Evolutionary conservation across 441 rosid genomes (phyloP).

Genomic region (Aleurites moluccanus): DNA sequence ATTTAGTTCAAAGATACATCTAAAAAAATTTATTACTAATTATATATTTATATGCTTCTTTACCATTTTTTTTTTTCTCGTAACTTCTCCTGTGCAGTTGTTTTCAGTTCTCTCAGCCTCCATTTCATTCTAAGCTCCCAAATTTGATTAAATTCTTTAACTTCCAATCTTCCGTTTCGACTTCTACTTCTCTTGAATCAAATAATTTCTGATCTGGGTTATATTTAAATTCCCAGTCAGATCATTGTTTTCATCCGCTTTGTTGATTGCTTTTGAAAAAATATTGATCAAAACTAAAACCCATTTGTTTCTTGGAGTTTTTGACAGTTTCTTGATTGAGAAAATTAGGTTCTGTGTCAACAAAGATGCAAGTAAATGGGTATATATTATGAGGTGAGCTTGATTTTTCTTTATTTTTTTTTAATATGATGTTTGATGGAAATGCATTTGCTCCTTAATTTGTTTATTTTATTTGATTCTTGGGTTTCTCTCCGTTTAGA

Average conservation of each 20-base stretch:
- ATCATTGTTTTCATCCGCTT: constrained; percentile 15
- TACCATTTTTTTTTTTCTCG: not conserved
- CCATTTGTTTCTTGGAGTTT: constrained; percentile 5
- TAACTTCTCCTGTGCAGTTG: constrained; percentile 17
- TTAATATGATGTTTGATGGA: not conserved
- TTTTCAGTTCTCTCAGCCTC: constrained; percentile 14
- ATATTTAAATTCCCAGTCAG: constrained; percentile 21
- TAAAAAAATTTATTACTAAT: not conserved
- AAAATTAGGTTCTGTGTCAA: constrained; percentile 19
- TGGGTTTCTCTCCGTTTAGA: constrained; percentile 12
- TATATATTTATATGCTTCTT: not conserved
- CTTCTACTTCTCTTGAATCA: constrained; percentile 14
- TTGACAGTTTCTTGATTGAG: constrained; percentile 10
- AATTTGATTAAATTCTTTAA: not conserved
- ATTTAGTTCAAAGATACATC: too few species aligned
- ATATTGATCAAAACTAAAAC: not conserved
- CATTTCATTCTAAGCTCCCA: not conserved
- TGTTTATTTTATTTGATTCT: constrained; percentile 5
- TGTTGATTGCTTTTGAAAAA: not conserved
- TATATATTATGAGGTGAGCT: constrained; percentile 30
- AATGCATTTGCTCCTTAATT: constrained; percentile 7
- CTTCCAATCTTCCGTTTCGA: not conserved
- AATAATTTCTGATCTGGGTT: constrained; percentile 29
- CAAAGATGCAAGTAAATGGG: constrained; percentile 24
- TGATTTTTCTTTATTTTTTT: not conserved